Evolutionary conservation across 2,329 filamentous ascomycete genomes (phyloP).

Genomic region (Trichoderma endophyticum): DNA sequence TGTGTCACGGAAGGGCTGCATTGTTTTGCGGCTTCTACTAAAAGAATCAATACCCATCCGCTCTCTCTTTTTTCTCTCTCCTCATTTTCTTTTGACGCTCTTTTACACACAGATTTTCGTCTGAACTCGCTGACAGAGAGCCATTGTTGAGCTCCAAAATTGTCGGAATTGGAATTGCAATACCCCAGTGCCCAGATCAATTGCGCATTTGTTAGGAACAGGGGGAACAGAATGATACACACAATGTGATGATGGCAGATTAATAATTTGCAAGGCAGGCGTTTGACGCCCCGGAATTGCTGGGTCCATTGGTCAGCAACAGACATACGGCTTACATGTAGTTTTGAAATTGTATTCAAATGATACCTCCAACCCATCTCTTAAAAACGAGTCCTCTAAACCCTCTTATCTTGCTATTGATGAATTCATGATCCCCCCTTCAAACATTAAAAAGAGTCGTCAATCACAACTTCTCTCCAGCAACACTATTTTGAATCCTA

Average conservation of each 20-base stretch:
- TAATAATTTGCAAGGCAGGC: neutral
- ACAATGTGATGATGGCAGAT: neutral
- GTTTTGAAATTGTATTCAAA: neutral
- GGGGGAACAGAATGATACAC: neutral
- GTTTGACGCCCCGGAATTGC: neutral
- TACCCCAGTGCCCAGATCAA: neutral
- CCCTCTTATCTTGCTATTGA: too few relatives aligned
- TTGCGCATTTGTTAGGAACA: neutral
- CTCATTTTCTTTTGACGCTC: neutral
- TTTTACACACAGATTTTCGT: neutral
- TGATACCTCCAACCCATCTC: neutral
- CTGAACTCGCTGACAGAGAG: neutral
- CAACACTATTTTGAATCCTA: neutral
- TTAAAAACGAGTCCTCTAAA: neutral
- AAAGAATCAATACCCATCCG: neutral
- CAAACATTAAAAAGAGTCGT: neutral
- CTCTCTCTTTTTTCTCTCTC: neutral
- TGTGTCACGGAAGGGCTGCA: neutral
- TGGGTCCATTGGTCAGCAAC: constrained; percentile 1
- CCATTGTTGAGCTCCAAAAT: neutral
- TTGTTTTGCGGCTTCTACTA: neutral
- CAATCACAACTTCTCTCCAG: neutral
- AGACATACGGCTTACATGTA: neutral
- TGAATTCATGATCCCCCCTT: too few relatives aligned
- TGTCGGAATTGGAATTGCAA: neutral